phyloP scores from a whole-genome alignment of 73 alveolate species.

The Paramecium biaurelia region DNA sequence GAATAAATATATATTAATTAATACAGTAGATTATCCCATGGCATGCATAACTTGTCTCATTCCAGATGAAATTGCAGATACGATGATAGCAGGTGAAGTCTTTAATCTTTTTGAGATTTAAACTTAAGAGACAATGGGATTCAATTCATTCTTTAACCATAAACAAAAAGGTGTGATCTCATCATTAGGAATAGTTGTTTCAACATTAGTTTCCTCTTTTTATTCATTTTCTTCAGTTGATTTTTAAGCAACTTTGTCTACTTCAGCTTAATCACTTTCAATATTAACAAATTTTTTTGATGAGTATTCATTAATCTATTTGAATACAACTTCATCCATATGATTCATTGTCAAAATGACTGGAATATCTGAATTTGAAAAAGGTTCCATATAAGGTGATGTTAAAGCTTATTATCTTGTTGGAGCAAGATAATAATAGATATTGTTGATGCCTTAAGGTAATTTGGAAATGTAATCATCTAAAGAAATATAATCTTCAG shows the following conservation, averaged over 20 bases:
- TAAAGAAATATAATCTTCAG: constrained; percentile 58
- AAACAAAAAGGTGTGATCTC: constrained; percentile 76
- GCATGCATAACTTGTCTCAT: constrained; percentile 75
- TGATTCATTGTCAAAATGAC: constrained; percentile 75
- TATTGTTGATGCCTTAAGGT: constrained; percentile 66
- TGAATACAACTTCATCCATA: constrained; percentile 84
- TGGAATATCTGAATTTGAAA: constrained; percentile 71
- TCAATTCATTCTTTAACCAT: constrained; percentile 85
- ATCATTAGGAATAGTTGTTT: constrained; percentile 74
- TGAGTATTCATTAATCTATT: constrained; percentile 68
- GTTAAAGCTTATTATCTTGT: constrained; percentile 63
- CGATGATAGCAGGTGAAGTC: constrained; percentile 79
- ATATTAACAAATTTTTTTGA: constrained; percentile 73
- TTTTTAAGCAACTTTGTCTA: constrained; percentile 12
- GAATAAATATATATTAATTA: background rate
- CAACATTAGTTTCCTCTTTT: background rate
- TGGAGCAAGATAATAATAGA: constrained; percentile 68
- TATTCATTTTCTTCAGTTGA: background rate
- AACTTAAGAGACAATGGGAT: constrained; percentile 71
- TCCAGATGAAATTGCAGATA: constrained; percentile 71
- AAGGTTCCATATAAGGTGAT: constrained; percentile 82
- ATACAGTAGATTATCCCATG: constrained; percentile 64
- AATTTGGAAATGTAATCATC: constrained; percentile 73
- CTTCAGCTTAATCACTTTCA: constrained; percentile 69
- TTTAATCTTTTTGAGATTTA: constrained; percentile 74